Percentiles rank a stretch among this genome's conserved stretches.
Evolutionary conservation across 805 yeast species (phyloP).

Genomic region (Danielia reshetovae): DNA sequence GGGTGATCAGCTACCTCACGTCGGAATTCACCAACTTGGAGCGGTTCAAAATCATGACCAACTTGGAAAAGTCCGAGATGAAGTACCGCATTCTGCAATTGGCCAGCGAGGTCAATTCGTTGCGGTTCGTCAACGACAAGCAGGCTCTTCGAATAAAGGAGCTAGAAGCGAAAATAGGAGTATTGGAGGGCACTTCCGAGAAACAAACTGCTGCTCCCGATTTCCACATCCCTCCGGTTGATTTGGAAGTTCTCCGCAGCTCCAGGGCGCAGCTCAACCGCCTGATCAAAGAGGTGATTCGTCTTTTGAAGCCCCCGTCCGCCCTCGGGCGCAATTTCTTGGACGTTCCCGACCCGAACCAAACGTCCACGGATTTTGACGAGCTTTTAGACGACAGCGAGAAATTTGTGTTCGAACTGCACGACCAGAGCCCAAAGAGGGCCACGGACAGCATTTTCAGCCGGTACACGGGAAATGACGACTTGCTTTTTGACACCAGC

Average conservation of each 20-base stretch:
- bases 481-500: conserved; percentile 4
- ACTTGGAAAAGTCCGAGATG: conserved; percentile 50
- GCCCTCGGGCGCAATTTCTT: conserved; percentile 3
- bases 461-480: conserved; percentile 12
- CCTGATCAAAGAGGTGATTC: conserved; percentile 12
- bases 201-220: not conserved
- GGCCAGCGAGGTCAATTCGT: conserved; percentile 48
- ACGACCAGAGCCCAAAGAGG: conserved; percentile 2
- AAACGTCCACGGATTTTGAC: conserved; percentile 4
- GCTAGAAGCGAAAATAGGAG: conserved; percentile 26
- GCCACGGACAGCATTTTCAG: conserved; percentile 7
- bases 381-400: conserved; percentile 10
- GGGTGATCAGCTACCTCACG: conserved; percentile 55
- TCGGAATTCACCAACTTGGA: conserved; percentile 50
- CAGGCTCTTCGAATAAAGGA: conserved; percentile 36
- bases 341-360: conserved; percentile 3
- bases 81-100: conserved; percentile 48
- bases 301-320: conserved; percentile 16
- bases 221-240: conserved; percentile 13
- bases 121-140: conserved; percentile 39
- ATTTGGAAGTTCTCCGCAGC: conserved; percentile 12
- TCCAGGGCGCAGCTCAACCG: conserved; percentile 13
- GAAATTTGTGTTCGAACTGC: conserved; percentile 1
- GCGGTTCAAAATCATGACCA: conserved; percentile 44
- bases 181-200: too few relatives aligned